Conservation (phyloP, 208 protist species). For the Blastocrithidia nonstop region DNA sequence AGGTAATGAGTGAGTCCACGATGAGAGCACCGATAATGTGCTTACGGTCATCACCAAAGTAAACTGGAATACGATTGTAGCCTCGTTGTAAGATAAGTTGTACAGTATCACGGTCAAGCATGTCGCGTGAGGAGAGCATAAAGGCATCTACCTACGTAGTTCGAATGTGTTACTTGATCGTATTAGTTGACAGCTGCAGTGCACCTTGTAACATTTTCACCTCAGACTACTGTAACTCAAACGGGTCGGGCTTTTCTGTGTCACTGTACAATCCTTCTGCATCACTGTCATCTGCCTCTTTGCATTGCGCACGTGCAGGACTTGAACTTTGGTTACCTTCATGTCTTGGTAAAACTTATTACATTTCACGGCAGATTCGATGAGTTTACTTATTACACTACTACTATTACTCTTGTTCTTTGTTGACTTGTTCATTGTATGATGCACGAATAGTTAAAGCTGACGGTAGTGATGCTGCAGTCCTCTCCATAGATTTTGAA, state of each 20-base stretch:
- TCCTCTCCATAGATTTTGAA: no score
- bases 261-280: not conserved
- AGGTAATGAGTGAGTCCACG: slow-evolving; percentile 62
- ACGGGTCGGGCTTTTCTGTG: not conserved
- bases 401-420: no score
- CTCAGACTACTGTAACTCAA: slow-evolving; percentile 38
- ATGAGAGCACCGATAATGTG: slow-evolving; percentile 81
- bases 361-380: no score
- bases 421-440: no score
- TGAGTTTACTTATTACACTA: no score
- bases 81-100: slow-evolving; percentile 35
- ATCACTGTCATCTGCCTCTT: not conserved
- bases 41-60: slow-evolving; percentile 27
- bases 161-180: slow-evolving; percentile 35
- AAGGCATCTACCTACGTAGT: slow-evolving; percentile 38
- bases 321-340: no score
- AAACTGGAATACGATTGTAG: slow-evolving; percentile 80
- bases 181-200: slow-evolving; percentile 49
- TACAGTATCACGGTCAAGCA: slow-evolving; percentile 50
- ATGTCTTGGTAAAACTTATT: no score
- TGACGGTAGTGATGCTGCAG: no score
- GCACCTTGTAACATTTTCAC: slow-evolving; percentile 56
- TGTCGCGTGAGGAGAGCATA: slow-evolving; percentile 43
- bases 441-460: no score
- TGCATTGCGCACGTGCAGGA: no score